Conservation (phyloP, 129 eudicot species). For the Pulicaria dysenterica region DNA sequence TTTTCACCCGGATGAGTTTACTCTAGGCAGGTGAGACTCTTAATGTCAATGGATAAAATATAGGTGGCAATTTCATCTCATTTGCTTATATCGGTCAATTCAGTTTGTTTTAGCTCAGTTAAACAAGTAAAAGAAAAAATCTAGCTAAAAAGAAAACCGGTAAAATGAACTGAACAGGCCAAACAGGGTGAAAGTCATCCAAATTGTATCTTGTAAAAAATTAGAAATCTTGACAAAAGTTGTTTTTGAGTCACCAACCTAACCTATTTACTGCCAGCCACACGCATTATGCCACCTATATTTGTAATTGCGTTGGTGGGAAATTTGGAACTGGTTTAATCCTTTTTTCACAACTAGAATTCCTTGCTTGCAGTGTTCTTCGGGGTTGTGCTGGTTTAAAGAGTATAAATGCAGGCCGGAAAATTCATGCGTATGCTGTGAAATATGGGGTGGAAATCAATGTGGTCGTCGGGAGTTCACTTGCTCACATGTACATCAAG, state of each 20-base stretch:
- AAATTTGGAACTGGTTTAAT: background rate
- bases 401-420: constrained; percentile 56
- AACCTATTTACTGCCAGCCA: too few species aligned
- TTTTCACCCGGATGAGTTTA: constrained; percentile 64
- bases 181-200: too few species aligned
- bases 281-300: too few species aligned
- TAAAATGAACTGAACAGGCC: too few species aligned
- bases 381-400: constrained; percentile 94
- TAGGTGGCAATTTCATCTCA: background rate
- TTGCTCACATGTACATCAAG: constrained; percentile 91
- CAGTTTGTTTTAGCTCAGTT: too few species aligned
- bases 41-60: background rate
- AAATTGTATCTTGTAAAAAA: too few species aligned
- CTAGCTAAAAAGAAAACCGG: too few species aligned
- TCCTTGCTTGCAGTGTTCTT: constrained; percentile 59
- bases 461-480: constrained; percentile 70
- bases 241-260: too few species aligned
- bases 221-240: too few species aligned
- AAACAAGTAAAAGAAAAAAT: too few species aligned
- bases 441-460: constrained; percentile 54
- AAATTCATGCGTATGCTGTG: constrained; percentile 62
- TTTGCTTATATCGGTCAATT: background rate
- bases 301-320: background rate
- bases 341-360: constrained; percentile 33
- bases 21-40: constrained; percentile 49